These are phyloP conservation scores for Naganishia randhawae DNA, from an alignment of 768 basidiomycete species.

Conservation along the genomic window DNA sequence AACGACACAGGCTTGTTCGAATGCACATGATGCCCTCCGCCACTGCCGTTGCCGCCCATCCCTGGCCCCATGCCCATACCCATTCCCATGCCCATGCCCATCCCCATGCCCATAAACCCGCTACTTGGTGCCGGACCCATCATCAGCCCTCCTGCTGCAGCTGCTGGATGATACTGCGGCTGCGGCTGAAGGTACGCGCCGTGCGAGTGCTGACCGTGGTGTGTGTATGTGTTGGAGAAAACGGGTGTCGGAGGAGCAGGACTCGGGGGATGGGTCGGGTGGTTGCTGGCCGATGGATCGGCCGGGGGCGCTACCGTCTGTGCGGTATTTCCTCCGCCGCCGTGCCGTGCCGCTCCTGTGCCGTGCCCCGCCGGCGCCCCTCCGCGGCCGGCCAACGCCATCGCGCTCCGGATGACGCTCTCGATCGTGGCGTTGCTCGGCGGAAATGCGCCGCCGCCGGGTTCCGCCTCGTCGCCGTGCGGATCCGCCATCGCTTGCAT, in stretches of 20 bases:
- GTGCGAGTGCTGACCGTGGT: background rate
- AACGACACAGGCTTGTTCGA: slow-evolving; percentile 10
- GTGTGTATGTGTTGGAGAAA: background rate
- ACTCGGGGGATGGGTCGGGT: background rate
- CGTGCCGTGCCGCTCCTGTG: too few relatives aligned
- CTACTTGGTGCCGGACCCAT: slow-evolving; percentile 20
- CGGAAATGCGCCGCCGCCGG: background rate
- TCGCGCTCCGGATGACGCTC: slow-evolving; percentile 29
- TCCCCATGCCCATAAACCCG: background rate
- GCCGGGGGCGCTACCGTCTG: background rate
- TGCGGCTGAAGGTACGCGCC: background rate
- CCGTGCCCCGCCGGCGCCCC: background rate
- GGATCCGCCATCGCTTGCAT: background rate
- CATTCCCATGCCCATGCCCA: background rate
- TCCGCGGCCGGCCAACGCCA: slow-evolving; percentile 28
- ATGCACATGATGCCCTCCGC: slow-evolving; percentile 7
- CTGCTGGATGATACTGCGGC: background rate
- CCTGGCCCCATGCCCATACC: background rate
- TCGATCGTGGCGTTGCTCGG: slow-evolving; percentile 29
- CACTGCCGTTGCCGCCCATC: too few relatives aligned
- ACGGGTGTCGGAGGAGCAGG: background rate
- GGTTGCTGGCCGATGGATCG: background rate
- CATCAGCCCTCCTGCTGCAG: background rate
- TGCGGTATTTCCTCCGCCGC: background rate
- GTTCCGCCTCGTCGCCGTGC: background rate